phyloP scores from a whole-genome alignment of 352 stramenopile species.

The Globisporangium nagaii region DNA sequence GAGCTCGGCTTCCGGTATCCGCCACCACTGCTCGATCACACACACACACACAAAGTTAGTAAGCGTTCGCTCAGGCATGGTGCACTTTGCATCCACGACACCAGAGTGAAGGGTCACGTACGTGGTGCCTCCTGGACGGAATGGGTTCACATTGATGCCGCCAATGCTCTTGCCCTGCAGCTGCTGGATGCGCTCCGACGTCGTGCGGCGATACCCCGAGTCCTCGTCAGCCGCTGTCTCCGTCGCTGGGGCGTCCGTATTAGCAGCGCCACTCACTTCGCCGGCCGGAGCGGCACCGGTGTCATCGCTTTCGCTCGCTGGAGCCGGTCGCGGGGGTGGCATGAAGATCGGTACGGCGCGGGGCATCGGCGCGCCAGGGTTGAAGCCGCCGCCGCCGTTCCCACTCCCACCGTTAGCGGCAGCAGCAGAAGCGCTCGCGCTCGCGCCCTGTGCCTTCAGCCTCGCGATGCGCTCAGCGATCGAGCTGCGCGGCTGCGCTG shows the following conservation, averaged over 20 bases:
- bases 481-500: constrained; percentile 25
- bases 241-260: background rate
- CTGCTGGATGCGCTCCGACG: constrained; percentile 60
- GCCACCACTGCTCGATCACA: constrained; percentile 17
- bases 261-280: too few relatives aligned
- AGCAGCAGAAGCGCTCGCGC: constrained; percentile 22
- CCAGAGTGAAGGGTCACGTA: constrained; percentile 5
- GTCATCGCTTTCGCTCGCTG: constrained; percentile 14
- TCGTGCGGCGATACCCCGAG: constrained; percentile 17
- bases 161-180: constrained; percentile 68
- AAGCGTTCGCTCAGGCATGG: too few relatives aligned
- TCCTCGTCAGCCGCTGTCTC: constrained; percentile 9
- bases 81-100: background rate
- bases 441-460: constrained; percentile 62
- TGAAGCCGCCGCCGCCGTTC: background rate
- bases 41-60: background rate
- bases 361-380: background rate
- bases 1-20: constrained; percentile 35
- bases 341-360: constrained; percentile 13
- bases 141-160: constrained; percentile 81
- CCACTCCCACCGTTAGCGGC: constrained; percentile 5
- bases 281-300: background rate
- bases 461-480: constrained; percentile 77
- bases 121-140: constrained; percentile 36
- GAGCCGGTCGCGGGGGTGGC: constrained; percentile 3